Evolutionary conservation across 306 rosid species (phyloP), one percentile per base, ranked within the genome.

Genomic region (Amphicarpaea edgeworthii): DNA sequence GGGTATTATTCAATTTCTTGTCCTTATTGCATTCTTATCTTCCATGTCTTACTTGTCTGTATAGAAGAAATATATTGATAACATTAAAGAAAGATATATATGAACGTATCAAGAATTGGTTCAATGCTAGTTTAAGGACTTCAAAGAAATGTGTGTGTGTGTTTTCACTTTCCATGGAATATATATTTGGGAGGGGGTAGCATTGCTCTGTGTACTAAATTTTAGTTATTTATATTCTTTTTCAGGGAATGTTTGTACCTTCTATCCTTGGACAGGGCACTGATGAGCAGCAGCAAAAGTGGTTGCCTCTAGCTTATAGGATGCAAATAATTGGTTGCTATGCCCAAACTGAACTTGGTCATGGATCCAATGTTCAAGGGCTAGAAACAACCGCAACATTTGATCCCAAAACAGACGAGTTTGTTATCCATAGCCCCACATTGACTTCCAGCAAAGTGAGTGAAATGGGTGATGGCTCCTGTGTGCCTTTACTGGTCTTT

Each of bases 301-400:
- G 99, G 99, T 72, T 95, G 87, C 90, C 97, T 1, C 78, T 90
- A 76, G 97, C 99, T 16, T 83, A 92, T 72, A 92, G 81, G 84
- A 86, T 95, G 99, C 90, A 95, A 88, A 92, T 95, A 71, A 87
- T 95, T 80, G 99, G 99, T 79, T 95, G 99, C 90, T 95, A 92
- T 88, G 97, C 99, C 30, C 99, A 95, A 85, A 95, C 99, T 42
- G 99, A 95, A 83, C 99, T 95, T 58, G 99, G 99, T 20, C 99
- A 95, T 70, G 99, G 99, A 66, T 95, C 97, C 72, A 95, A 95
- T 83, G 96, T 95, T 78, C 99, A 92, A 85, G 99, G 99, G 79
- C 92, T 95, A 26, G 99, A 95, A 85, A 95, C 99, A 51, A 95
- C 97, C 38, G 99, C 99, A 74, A 92, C 96, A 68, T 92, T 89